phyloP scores from a whole-genome alignment of 163 green algal species.

The Chloroidium sp. region DNA sequence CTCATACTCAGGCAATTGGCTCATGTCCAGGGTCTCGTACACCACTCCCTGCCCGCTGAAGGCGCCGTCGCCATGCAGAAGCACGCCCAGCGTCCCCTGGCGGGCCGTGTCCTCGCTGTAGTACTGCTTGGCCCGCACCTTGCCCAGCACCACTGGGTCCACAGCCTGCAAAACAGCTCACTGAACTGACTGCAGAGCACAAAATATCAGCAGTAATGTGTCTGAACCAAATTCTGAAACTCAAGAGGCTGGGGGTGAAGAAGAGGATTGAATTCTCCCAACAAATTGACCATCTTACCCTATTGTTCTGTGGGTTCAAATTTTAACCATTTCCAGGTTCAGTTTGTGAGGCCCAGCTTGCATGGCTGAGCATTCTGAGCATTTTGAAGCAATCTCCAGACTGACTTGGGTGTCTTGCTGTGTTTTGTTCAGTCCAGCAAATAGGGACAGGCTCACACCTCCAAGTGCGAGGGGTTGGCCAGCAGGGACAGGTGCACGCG shows the following conservation, averaged over 20 bases:
- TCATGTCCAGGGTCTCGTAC: constrained; percentile 98
- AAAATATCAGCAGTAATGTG: too few species aligned
- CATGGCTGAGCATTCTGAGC: too few species aligned
- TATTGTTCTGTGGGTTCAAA: too few species aligned
- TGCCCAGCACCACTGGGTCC: constrained; percentile 91
- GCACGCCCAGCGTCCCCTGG: constrained; percentile 65
- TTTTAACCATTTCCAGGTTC: too few species aligned
- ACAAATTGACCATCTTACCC: too few species aligned
- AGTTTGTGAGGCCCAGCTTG: too few species aligned
- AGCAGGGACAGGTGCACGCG: constrained; percentile 90
- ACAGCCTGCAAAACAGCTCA: constrained; percentile 70
- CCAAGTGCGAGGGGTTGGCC: constrained; percentile 89
- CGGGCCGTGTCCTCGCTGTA: constrained; percentile 67
- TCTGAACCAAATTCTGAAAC: too few species aligned
- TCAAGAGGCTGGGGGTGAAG: too few species aligned
- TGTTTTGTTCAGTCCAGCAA: not conserved
- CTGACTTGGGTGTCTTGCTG: too few species aligned
- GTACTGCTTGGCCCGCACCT: constrained; percentile 85
- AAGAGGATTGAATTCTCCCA: too few species aligned
- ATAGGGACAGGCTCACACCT: constrained; percentile 79
- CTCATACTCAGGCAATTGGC: constrained; percentile 86
- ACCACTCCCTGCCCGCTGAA: constrained; percentile 95
- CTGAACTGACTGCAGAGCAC: too few species aligned
- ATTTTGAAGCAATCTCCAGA: too few species aligned
- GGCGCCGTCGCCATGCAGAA: constrained; percentile 94